phyloP scores from a whole-genome alignment of 2,329 filamentous ascomycete species.

The Aspergillus transmontanensis region DNA sequence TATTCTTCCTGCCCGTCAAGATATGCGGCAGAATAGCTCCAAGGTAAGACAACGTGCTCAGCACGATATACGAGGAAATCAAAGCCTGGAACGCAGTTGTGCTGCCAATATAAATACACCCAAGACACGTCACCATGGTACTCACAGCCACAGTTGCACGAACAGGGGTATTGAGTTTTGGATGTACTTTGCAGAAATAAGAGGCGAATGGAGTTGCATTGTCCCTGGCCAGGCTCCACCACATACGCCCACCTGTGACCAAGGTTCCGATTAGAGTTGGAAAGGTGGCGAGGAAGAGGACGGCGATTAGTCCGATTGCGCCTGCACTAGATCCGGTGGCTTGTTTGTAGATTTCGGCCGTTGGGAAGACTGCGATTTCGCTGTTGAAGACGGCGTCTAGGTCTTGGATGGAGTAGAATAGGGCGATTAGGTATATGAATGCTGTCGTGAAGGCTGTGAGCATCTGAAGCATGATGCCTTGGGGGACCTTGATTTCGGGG shows the following conservation, averaged over 20 bases:
- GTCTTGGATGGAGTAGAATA: conserved; percentile 35
- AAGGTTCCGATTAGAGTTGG: conserved; percentile 57
- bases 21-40: conserved; percentile 64
- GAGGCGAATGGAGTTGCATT: conserved; percentile 57
- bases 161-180: conserved; percentile 54
- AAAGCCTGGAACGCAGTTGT: conserved; percentile 69
- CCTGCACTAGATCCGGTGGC: conserved; percentile 56
- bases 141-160: conserved; percentile 58
- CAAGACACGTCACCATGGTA: conserved; percentile 57
- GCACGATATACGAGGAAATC: conserved; percentile 61
- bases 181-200: conserved; percentile 52
- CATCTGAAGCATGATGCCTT: conserved; percentile 50
- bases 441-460: conserved; percentile 45
- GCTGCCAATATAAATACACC: conserved; percentile 67
- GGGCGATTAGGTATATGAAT: conserved; percentile 53
- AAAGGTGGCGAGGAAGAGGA: conserved; percentile 58
- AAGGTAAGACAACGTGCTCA: conserved; percentile 61
- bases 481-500: conserved; percentile 43
- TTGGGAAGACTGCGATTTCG: conserved; percentile 54
- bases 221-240: conserved; percentile 64
- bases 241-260: conserved; percentile 59
- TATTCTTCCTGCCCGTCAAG: conserved; percentile 46
- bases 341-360: conserved; percentile 67
- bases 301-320: conserved; percentile 55
- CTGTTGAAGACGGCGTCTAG: conserved; percentile 58